These are phyloP conservation scores for Corrigiola litoralis DNA, from an alignment of 179 eudicot genomes.

Conservation along the genomic window DNA sequence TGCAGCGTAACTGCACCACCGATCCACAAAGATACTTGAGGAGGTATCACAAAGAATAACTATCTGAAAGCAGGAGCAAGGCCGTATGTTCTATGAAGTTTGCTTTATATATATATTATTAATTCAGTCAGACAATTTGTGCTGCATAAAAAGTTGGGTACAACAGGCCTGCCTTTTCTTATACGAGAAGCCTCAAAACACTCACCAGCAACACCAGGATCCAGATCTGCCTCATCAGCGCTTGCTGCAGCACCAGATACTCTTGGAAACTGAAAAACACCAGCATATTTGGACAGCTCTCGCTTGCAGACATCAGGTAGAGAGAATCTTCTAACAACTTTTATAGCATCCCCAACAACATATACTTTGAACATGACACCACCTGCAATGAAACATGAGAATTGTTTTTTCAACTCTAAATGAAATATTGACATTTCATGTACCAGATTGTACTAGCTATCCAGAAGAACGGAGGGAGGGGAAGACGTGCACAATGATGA, in stretches of 20 bases:
- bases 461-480: too few relatives aligned
- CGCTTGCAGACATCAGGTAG: conserved; percentile 79
- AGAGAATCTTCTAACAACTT: conserved; percentile 80
- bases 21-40: too few relatives aligned
- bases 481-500: background rate
- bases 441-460: background rate
- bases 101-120: too few relatives aligned
- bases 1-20: too few relatives aligned
- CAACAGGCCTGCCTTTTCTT: background rate
- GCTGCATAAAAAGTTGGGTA: too few relatives aligned
- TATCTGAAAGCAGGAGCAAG: too few relatives aligned
- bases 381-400: conserved; percentile 38
- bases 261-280: conserved; percentile 86
- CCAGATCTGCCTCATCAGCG: conserved; percentile 94
- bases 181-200: background rate
- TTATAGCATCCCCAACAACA: conserved; percentile 76
- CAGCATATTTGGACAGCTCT: conserved; percentile 57
- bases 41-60: too few relatives aligned
- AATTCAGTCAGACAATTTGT: background rate
- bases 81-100: too few relatives aligned
- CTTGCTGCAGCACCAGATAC: conserved; percentile 93
- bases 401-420: background rate
- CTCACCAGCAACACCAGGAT: conserved; percentile 76
- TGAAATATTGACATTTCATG: background rate
- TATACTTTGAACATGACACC: conserved; percentile 94